Evolutionary conservation across 768 basidiomycete genomes (phyloP).

Genomic region (Cubamyces sp.): DNA sequence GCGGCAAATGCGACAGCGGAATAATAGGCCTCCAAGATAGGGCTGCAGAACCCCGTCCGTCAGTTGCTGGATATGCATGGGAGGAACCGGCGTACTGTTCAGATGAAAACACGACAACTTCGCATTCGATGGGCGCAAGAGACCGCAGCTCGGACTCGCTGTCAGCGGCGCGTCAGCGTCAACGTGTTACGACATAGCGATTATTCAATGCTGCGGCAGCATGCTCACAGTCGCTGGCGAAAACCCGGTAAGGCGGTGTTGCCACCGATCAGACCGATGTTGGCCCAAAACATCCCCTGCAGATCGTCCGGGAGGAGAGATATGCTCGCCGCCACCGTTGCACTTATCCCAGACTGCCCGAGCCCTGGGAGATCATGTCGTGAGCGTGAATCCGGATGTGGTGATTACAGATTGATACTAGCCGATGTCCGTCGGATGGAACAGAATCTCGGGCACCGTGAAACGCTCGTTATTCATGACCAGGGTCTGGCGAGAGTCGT

Average conservation of each 20-base stretch:
- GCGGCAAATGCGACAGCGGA: constrained; percentile 63
- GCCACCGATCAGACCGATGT: constrained; percentile 90
- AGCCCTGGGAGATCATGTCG: constrained; percentile 52
- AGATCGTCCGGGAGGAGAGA: constrained; percentile 75
- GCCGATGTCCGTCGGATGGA: constrained; percentile 91
- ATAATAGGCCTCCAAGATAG: constrained; percentile 67
- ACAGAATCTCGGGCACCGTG: constrained; percentile 89
- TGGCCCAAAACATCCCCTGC: constrained; percentile 94
- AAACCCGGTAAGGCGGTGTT: constrained; percentile 78
- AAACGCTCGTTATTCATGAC: constrained; percentile 93
- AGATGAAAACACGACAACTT: constrained; percentile 73
- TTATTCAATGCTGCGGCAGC: not conserved
- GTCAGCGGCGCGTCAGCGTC: constrained; percentile 21
- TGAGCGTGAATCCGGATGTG: constrained; percentile 15
- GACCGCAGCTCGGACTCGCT: constrained; percentile 77
- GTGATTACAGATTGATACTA: constrained; percentile 10
- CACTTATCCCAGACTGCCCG: constrained; percentile 78
- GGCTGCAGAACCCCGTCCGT: constrained; percentile 44
- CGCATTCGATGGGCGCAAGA: constrained; percentile 81
- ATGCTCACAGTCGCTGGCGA: constrained; percentile 64
- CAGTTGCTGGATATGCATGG: constrained; percentile 15
- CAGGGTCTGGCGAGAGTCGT: constrained; percentile 69
- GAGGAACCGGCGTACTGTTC: constrained; percentile 59
- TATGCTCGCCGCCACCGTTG: constrained; percentile 77
- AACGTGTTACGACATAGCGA: constrained; percentile 13